phyloP scores from a whole-genome alignment of 108 stramenopile genomes.

The Cyclotella choctawhatcheeana region DNA sequence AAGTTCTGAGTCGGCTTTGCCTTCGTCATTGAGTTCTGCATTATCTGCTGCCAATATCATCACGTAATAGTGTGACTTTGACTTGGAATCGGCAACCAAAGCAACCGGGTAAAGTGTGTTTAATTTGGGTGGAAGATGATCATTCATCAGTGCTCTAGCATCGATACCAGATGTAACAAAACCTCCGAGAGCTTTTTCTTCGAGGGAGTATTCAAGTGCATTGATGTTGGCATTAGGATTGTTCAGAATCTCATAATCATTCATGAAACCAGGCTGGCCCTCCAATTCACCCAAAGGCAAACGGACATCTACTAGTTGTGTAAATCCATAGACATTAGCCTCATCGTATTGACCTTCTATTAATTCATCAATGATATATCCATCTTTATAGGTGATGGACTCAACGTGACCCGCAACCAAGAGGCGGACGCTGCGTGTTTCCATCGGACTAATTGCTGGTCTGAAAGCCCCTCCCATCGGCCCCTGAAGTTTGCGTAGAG shows the following conservation, averaged over 20 bases:
- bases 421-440: conserved; percentile 42
- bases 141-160: conserved; percentile 37
- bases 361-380: conserved; percentile 35
- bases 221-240: conserved; percentile 17
- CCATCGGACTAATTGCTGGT: background rate
- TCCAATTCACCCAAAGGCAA: conserved; percentile 27
- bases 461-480: background rate
- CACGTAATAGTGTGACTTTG: conserved; percentile 49
- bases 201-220: conserved; percentile 14
- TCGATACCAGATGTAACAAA: conserved; percentile 47
- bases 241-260: conserved; percentile 15
- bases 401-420: conserved; percentile 52
- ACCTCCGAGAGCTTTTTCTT: conserved; percentile 20
- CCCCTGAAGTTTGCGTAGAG: background rate
- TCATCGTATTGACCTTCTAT: conserved; percentile 17
- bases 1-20: conserved; percentile 8
- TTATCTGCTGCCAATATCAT: conserved; percentile 28
- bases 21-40: conserved; percentile 13
- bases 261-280: conserved; percentile 1
- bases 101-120: conserved; percentile 44
- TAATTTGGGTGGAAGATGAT: conserved; percentile 3
- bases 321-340: conserved; percentile 43
- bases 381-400: conserved; percentile 10
- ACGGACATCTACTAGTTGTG: conserved; percentile 50
- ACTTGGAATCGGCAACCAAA: conserved; percentile 39